Conservation (phyloP, 2,329 filamentous ascomycete species). For the Oidium heveae region DNA sequence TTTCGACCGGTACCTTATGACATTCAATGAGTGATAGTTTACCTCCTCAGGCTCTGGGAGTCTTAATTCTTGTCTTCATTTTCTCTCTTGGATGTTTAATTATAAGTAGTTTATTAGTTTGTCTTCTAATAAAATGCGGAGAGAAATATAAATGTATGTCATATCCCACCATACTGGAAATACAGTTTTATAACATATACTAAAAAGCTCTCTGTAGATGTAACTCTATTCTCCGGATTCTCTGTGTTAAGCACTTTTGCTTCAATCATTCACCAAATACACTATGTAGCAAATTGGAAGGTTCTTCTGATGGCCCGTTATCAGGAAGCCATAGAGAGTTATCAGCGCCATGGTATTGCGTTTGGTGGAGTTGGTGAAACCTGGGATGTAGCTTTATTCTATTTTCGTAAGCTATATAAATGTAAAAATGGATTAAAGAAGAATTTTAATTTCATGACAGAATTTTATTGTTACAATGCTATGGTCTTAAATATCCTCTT, state of each 20-base stretch:
- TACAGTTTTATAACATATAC: background rate
- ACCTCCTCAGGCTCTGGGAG: conserved; percentile 8
- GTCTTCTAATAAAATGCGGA: conserved; percentile 12
- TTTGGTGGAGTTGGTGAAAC: conserved; percentile 19
- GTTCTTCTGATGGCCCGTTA: conserved; percentile 14
- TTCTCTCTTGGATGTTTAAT: conserved; percentile 11
- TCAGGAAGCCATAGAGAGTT: conserved; percentile 14
- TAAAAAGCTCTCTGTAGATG: conserved; percentile 6
- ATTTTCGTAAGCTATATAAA: conserved; percentile 19
- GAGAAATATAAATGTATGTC: conserved; percentile 11
- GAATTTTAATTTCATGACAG: conserved; percentile 10
- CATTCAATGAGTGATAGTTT: conserved; percentile 1
- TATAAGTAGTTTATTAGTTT: conserved; percentile 7
- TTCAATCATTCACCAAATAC: conserved; percentile 12
- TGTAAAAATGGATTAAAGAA: background rate
- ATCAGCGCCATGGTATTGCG: conserved; percentile 18
- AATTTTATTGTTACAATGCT: conserved; percentile 26
- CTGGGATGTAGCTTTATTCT: conserved; percentile 20
- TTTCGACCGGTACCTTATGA: too few species aligned
- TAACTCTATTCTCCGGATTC: conserved; percentile 10
- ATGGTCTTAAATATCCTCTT: conserved; percentile 21
- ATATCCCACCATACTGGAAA: background rate
- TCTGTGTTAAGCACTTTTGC: conserved; percentile 10
- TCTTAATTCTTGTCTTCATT: conserved; percentile 9
- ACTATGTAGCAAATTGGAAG: conserved; percentile 9